Evolutionary conservation across 352 stramenopile species (phyloP).

Genomic region (Elongisporangium anandrum): DNA sequence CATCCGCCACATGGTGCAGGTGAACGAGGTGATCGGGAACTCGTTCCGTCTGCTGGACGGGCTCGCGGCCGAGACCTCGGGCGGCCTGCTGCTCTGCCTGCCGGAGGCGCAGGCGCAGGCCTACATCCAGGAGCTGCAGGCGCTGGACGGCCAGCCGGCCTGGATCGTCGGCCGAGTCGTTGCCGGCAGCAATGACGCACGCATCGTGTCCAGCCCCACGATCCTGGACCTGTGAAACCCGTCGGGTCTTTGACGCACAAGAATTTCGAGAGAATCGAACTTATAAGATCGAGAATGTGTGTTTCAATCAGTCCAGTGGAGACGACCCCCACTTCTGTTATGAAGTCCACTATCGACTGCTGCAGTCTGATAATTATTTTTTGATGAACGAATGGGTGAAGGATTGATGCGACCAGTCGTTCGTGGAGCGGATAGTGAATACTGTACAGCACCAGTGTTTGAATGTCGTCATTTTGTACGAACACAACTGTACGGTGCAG

Average conservation of each 20-base stretch:
- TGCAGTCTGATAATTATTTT: background rate
- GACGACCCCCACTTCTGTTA: too few relatives aligned
- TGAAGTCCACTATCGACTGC: too few relatives aligned
- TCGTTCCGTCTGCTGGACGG: conserved; percentile 91
- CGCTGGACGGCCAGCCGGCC: conserved; percentile 81
- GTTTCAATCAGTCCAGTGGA: background rate
- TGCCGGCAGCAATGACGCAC: conserved; percentile 54
- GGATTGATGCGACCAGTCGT: background rate
- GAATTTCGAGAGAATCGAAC: background rate
- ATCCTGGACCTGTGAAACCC: conserved; percentile 53
- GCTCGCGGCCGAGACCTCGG: conserved; percentile 93
- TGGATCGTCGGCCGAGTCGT: conserved; percentile 94
- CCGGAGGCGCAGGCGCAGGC: conserved; percentile 75
- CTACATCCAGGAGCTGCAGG: conserved; percentile 86
- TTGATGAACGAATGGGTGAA: background rate
- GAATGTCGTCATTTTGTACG: background rate
- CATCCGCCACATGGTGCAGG: conserved; percentile 85
- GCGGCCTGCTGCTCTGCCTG: conserved; percentile 91
- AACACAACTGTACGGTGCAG: background rate
- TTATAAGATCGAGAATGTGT: background rate
- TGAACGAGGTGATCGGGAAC: conserved; percentile 88
- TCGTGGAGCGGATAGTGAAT: background rate
- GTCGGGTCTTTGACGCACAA: too few relatives aligned
- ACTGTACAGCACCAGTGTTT: background rate
- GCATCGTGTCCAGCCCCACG: conserved; percentile 45